These are phyloP conservation scores for Scutellaria galericulata DNA, from an alignment of 257 asterid species.

Conservation along the genomic window DNA sequence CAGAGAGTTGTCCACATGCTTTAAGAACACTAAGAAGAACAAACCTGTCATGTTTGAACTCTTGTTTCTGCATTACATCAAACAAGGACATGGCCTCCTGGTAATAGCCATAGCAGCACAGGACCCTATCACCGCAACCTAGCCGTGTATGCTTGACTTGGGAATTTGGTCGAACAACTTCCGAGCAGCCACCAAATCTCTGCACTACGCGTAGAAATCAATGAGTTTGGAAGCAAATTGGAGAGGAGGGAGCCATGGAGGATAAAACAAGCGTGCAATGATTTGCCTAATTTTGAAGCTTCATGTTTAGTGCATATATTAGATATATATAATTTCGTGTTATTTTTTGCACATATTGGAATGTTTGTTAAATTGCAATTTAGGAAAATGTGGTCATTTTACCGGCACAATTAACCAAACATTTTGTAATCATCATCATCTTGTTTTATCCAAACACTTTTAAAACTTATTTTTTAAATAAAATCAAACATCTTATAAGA, in stretches of 20 bases:
- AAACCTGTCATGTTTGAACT: conserved; percentile 45
- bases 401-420: no score
- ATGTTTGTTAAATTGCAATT: no score
- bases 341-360: no score
- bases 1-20: conserved; percentile 71
- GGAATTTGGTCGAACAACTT: conserved; percentile 75
- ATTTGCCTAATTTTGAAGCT: conserved; percentile 50
- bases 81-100: conserved; percentile 55
- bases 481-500: no score
- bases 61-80: conserved; percentile 47
- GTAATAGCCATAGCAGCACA: conserved; percentile 56
- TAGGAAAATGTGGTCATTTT: no score
- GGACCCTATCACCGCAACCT: conserved; percentile 66
- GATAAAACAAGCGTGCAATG: conserved; percentile 62
- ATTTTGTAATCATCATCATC: no score
- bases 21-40: conserved; percentile 74
- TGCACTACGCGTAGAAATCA: conserved; percentile 51
- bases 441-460: no score
- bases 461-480: no score
- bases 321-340: no score
- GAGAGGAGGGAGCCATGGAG: conserved; percentile 46
- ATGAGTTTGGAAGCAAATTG: conserved; percentile 58
- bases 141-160: conserved; percentile 46
- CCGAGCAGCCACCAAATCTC: conserved; percentile 45
- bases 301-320: conserved; percentile 35